phyloP scores from a whole-genome alignment of 192 early-diverging fungal species.

The Umbelopsis sp. region DNA sequence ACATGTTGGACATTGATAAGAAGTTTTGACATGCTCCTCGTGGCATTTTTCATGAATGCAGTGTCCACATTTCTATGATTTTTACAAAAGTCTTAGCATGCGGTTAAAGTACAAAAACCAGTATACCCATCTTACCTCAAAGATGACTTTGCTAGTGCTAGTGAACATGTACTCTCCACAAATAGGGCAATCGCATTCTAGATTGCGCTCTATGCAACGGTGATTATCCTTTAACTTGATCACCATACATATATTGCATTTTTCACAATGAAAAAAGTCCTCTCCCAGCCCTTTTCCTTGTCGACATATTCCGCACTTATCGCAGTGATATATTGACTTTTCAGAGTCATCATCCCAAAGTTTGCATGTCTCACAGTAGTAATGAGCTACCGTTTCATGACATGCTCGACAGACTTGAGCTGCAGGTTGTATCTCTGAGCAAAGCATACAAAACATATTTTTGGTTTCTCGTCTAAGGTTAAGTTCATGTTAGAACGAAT shows the following conservation, averaged over 20 bases:
- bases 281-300: constrained; percentile 76
- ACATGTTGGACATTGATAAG: constrained; percentile 96
- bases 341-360: constrained; percentile 86
- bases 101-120: not conserved
- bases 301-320: constrained; percentile 91
- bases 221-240: constrained; percentile 74
- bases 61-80: constrained; percentile 81
- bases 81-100: not conserved
- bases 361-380: constrained; percentile 90
- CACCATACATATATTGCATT: constrained; percentile 91
- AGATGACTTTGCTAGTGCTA: constrained; percentile 77
- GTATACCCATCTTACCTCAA: constrained; percentile 66
- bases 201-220: constrained; percentile 87
- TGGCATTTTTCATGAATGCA: constrained; percentile 90
- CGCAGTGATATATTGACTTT: constrained; percentile 93
- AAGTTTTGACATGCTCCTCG: constrained; percentile 80
- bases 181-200: constrained; percentile 94
- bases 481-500: not conserved
- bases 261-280: constrained; percentile 91
- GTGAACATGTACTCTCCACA: constrained; percentile 96
- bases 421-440: constrained; percentile 77
- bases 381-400: constrained; percentile 61
- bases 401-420: constrained; percentile 79
- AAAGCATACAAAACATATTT: constrained; percentile 95
- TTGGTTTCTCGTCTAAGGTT: constrained; percentile 51